A percentile compares a stretch with the other conserved stretches of the same genome.
phyloP scores from a whole-genome alignment of 2,329 filamentous ascomycete genomes.

The Fusarium ambrosium region DNA sequence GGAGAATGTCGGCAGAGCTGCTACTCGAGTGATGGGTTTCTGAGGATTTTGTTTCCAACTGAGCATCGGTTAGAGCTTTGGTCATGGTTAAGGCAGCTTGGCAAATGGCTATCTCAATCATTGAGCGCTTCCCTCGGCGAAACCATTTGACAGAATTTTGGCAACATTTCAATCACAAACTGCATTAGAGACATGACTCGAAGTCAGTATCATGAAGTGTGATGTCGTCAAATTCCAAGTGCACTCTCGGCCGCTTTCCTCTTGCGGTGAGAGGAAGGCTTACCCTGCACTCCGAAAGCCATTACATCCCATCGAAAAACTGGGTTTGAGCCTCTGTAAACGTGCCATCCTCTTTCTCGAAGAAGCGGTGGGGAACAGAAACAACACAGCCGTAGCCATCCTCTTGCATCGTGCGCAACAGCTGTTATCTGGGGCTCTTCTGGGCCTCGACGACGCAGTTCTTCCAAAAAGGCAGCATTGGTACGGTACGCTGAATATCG shows the following conservation, averaged over 20 bases:
- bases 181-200: not conserved
- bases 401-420: not conserved
- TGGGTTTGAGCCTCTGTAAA: too few species aligned
- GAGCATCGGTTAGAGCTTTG: not conserved
- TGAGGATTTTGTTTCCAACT: not conserved
- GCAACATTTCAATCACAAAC: not conserved
- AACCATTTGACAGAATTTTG: not conserved
- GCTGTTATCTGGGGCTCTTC: not conserved
- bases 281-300: constrained; percentile 1
- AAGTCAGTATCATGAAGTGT: not conserved
- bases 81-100: not conserved
- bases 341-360: not conserved
- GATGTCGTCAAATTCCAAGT: not conserved
- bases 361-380: too few species aligned
- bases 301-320: too few species aligned
- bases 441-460: not conserved
- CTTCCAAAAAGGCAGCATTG: not conserved
- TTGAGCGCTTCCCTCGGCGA: not conserved
- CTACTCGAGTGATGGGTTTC: not conserved
- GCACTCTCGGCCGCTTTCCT: not conserved
- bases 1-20: not conserved
- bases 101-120: not conserved
- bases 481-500: not conserved
- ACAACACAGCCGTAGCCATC: not conserved
- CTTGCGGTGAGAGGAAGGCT: not conserved